These are phyloP conservation scores for Paraphoma sp. DNA, from an alignment of 2,329 filamentous ascomycete genomes.

Conservation along the genomic window DNA sequence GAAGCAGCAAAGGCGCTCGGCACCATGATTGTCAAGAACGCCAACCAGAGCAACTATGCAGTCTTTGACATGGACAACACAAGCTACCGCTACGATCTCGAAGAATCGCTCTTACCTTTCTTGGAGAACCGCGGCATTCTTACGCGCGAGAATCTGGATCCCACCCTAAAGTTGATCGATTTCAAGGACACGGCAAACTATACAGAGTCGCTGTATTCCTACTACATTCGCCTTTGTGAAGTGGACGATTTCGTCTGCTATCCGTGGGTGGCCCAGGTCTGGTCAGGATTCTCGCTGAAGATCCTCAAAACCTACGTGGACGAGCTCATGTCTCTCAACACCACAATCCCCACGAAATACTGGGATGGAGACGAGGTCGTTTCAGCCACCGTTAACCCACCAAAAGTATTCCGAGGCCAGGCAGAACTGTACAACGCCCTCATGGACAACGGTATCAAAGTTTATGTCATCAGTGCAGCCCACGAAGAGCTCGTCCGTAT, in stretches of 20 bases:
- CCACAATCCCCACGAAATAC: slow-evolving; percentile 29
- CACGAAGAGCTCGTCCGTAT: slow-evolving; percentile 42
- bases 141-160: slow-evolving; percentile 36
- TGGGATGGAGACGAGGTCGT: slow-evolving; percentile 36
- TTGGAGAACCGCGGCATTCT: slow-evolving; percentile 41
- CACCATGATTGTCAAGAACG: slow-evolving; percentile 36
- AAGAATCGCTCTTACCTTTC: slow-evolving; percentile 38
- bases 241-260: slow-evolving; percentile 40
- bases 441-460: slow-evolving; percentile 37
- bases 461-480: slow-evolving; percentile 39
- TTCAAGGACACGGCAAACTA: slow-evolving; percentile 43
- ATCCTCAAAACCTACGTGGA: slow-evolving; percentile 37
- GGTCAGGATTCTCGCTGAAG: slow-evolving; percentile 33
- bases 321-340: slow-evolving; percentile 36
- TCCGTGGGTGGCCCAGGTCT: slow-evolving; percentile 38
- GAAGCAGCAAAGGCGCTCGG: slow-evolving; percentile 33
- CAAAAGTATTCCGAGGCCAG: slow-evolving; percentile 34
- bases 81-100: slow-evolving; percentile 37
- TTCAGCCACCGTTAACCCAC: slow-evolving; percentile 24
- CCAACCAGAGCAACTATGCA: slow-evolving; percentile 40
- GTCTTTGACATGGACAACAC: slow-evolving; percentile 45
- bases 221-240: slow-evolving; percentile 39
- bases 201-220: slow-evolving; percentile 39
- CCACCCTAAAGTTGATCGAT: slow-evolving; percentile 35
- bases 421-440: slow-evolving; percentile 37